Evolutionary conservation across 495 filamentous ascomycete genomes (phyloP).

Genomic region (Xylaria intraflava): DNA sequence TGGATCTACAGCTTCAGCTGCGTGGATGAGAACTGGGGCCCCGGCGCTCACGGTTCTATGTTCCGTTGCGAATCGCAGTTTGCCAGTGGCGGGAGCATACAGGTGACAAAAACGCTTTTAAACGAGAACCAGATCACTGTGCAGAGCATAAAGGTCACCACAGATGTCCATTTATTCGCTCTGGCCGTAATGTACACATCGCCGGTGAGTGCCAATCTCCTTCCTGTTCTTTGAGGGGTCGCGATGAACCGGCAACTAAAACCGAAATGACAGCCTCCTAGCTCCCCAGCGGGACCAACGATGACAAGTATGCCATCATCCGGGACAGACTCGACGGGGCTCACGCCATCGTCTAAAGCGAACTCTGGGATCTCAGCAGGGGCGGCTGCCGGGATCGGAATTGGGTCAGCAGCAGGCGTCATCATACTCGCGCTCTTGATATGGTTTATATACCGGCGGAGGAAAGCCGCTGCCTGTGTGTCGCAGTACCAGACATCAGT

Average conservation of each 20-base stretch:
- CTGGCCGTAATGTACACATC: conserved; percentile 20
- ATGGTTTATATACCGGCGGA: conserved; percentile 10
- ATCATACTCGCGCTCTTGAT: conserved; percentile 7
- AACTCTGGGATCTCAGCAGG: conserved; percentile 17
- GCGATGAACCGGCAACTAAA: not conserved
- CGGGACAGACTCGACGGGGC: not conserved
- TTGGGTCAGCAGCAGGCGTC: conserved; percentile 9
- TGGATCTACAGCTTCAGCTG: conserved; percentile 14
- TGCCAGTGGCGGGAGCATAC: not conserved
- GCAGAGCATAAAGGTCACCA: conserved; percentile 5
- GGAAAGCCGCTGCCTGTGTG: not conserved
- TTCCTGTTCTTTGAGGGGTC: too few species aligned
- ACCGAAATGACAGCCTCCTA: not conserved
- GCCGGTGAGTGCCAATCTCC: conserved; percentile 20
- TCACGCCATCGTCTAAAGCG: too few species aligned
- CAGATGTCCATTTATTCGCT: conserved; percentile 18
- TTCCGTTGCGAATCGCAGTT: conserved; percentile 17
- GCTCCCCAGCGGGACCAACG: not conserved
- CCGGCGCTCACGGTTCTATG: not conserved
- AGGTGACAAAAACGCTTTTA: conserved; percentile 15
- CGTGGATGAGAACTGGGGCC: not conserved
- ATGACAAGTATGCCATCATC: not conserved
- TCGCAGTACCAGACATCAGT: too few species aligned
- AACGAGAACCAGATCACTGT: conserved; percentile 11
- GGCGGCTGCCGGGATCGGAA: too few species aligned